Conservation (phyloP, 148 eudicot species). For the Spergularia marina region DNA sequence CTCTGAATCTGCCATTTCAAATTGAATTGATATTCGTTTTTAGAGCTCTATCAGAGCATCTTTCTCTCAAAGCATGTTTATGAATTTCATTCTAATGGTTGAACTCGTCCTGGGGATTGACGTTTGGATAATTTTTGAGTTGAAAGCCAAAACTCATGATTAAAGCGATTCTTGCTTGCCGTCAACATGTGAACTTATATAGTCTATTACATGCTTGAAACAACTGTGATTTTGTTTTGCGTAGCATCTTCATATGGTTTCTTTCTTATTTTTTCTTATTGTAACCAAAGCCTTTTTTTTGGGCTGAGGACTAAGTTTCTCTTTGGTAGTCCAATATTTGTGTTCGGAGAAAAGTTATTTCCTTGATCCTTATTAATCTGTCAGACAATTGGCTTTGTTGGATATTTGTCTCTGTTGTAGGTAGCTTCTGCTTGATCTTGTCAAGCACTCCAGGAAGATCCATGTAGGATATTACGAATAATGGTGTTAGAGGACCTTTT, state of each 20-base stretch:
- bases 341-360: background rate
- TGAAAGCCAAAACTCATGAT: background rate
- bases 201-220: background rate
- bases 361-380: background rate
- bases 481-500: background rate
- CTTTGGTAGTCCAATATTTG: background rate
- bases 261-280: background rate
- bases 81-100: background rate
- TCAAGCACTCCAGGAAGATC: background rate
- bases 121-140: background rate
- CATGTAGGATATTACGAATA: background rate
- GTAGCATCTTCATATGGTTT: background rate
- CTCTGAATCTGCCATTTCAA: no score
- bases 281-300: background rate
- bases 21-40: background rate
- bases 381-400: background rate
- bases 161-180: background rate
- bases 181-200: background rate
- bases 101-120: background rate
- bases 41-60: no score
- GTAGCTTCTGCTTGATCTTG: background rate
- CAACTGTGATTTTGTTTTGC: background rate
- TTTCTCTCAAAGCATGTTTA: background rate
- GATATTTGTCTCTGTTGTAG: background rate
- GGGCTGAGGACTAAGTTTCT: background rate